Base-by-base conservation (phyloP, 208 protist species). In the Vickermania spadyakhi region DNA sequence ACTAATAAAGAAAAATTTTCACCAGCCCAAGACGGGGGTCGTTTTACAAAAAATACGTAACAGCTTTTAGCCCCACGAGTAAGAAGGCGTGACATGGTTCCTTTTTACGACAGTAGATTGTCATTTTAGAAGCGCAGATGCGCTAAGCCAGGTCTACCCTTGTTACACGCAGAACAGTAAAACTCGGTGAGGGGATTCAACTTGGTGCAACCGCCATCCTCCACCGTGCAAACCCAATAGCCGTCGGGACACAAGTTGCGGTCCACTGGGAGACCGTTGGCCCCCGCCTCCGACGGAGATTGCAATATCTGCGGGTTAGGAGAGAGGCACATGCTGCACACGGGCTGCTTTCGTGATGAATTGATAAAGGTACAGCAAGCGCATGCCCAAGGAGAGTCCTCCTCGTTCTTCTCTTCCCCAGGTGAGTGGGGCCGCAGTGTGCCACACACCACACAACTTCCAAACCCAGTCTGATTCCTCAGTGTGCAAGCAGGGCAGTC, bases 131-230 rank as follows among this genome's bases (percentile, higher is more conserved):
- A 91, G 2, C 80, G 76, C 3, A 91, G 62, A 21, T 65, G 73
- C 7, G 86, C 77, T 18, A 93, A 56, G 49, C 88, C 81, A 14
- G 86, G 86, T 18, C 86, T 58, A 23, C 77, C 86, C 68, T 84
- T 82, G 56, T 93, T 80, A 62, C 86, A 93, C 26, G 84, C 81
- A 42, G 87, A 73, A 53, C 86, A 93, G 74, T 93, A 93, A 57
- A 90, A 93, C 7, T 87, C 61, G 0, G 61, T 53, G 53, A 89
- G 90, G 11, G 83, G 66, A 56, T 93, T 93, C 63, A 89, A 91
- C 73, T 86, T 89, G 59, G 75, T 87, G 66, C 86, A 93, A n/a
- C 86, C 86, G 31, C 86, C 86, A 41, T 86, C 66, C 68, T 93
- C 86, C 57, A 86, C 79, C 21, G 75, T 75, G 79, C 86, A 93